phyloP scores from a whole-genome alignment of 441 rosid genomes.

The Adansonia gregorii region DNA sequence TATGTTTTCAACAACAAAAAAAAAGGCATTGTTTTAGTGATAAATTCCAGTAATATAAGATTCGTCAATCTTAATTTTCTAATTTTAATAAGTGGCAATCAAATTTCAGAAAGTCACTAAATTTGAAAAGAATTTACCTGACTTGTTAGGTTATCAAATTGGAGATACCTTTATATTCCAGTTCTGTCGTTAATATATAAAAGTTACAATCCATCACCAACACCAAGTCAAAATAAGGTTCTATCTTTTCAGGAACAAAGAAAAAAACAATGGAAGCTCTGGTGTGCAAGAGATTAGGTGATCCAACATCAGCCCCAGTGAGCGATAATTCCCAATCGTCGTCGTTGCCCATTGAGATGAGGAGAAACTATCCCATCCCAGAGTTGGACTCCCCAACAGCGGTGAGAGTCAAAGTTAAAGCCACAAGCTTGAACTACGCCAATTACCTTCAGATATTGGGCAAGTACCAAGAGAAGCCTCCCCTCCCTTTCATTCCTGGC shows the following conservation, averaged over 20 bases:
- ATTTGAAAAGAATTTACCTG: too few relatives aligned
- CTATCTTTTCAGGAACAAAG: neutral
- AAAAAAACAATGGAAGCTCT: neutral
- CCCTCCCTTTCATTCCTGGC: constrained; percentile 87
- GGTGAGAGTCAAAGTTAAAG: constrained; percentile 73
- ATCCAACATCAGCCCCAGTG: constrained; percentile 37
- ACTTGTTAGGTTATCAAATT: too few relatives aligned
- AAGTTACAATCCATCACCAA: too few relatives aligned
- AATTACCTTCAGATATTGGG: constrained; percentile 91
- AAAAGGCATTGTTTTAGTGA: too few relatives aligned
- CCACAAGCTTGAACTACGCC: constrained; percentile 87
- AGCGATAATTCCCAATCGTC: constrained; percentile 38
- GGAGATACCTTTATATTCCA: too few relatives aligned
- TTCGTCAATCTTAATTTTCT: too few relatives aligned
- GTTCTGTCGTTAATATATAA: too few relatives aligned
- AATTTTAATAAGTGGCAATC: too few relatives aligned
- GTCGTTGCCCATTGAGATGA: constrained; percentile 52
- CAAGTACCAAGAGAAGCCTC: constrained; percentile 81
- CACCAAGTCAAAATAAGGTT: too few relatives aligned
- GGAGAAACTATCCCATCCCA: constrained; percentile 56
- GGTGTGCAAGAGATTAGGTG: neutral
- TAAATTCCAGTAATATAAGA: too few relatives aligned
- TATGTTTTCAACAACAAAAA: too few relatives aligned
- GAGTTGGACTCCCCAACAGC: constrained; percentile 55
- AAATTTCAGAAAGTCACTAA: too few relatives aligned